phyloP scores from a whole-genome alignment of 2,329 filamentous ascomycete species.

The Whalleya microplaca region DNA sequence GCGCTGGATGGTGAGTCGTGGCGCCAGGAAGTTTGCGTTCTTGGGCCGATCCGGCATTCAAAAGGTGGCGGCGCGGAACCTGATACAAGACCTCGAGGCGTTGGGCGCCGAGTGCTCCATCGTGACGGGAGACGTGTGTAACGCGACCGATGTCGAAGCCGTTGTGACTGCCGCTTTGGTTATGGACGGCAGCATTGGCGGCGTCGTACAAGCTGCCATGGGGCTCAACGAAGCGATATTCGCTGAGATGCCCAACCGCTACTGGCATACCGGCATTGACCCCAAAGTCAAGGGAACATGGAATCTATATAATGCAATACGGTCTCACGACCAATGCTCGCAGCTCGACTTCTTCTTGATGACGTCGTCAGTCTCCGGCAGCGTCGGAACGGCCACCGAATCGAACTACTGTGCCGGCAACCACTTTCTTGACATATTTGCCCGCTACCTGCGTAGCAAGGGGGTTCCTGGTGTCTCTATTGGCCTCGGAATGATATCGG shows the following conservation, averaged over 20 bases:
- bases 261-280: constrained; percentile 29
- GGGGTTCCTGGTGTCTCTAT: constrained; percentile 31
- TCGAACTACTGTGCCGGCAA: constrained; percentile 41
- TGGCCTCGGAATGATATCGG: constrained; percentile 39
- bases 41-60: constrained; percentile 33
- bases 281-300: constrained; percentile 31
- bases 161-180: too few species aligned
- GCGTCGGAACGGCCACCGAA: constrained; percentile 37
- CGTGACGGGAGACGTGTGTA: too few species aligned
- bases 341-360: constrained; percentile 43
- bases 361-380: constrained; percentile 34
- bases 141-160: background rate
- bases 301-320: constrained; percentile 30
- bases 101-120: too few species aligned
- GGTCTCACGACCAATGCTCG: constrained; percentile 16
- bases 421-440: constrained; percentile 41
- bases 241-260: constrained; percentile 27
- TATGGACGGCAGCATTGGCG: too few species aligned
- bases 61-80: constrained; percentile 13
- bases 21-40: constrained; percentile 36
- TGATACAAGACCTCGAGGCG: constrained; percentile 26
- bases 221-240: constrained; percentile 34
- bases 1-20: constrained; percentile 31
- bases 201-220: constrained; percentile 42
- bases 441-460: constrained; percentile 31